Base-by-base conservation (phyloP, 305 asterid species). In the Fraxinus dipetala region DNA sequence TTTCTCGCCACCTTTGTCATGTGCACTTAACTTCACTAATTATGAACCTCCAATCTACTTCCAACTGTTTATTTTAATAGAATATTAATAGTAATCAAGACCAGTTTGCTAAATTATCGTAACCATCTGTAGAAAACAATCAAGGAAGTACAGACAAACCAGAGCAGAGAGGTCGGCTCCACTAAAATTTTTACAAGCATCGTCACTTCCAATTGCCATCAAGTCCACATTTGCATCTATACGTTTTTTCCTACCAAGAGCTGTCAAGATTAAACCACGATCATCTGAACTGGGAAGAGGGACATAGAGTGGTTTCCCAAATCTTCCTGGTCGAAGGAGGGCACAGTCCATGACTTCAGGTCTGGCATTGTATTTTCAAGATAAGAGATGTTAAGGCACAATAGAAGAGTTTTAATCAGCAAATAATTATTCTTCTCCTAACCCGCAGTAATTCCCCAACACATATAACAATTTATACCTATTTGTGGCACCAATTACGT, bases 401-500 rank as follows among this genome's bases (percentile, higher is more conserved):
- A 43, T 9, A 75, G 70, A 34, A 80, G 24, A 24, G 13, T 56
- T 76, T 65, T 18, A 51, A 6, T 24, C 45, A 77, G 30, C 14
- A 61, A 78, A 54, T 54, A 54, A n/a, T 54, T 54, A 54, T 81
- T 74, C 31, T 36, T 32, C 20, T 28, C 28, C 59, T 2, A 18
- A 54, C 31, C 63, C 36, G 61, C 54, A 74, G 40, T 76, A 59
- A 61, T 30, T 3, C n/a, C 72, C 79, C 26, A 81, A 61, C 56
- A 79, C 45, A 40, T 76, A n/a, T 16, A 40, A 80, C 24, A 30
- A 63, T 76, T 8, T 24, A 20, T 80, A 93, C 98, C 99, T 92
- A 88, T 96, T 96, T 78, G 98, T 94, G 77, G 99, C 98, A 59
- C 99, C 98, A 83, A 94, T 92, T 70, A 96, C 93, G 86, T 84